Conservation (phyloP, 495 filamentous ascomycete genomes). For the Talaromyces wortmannii region DNA sequence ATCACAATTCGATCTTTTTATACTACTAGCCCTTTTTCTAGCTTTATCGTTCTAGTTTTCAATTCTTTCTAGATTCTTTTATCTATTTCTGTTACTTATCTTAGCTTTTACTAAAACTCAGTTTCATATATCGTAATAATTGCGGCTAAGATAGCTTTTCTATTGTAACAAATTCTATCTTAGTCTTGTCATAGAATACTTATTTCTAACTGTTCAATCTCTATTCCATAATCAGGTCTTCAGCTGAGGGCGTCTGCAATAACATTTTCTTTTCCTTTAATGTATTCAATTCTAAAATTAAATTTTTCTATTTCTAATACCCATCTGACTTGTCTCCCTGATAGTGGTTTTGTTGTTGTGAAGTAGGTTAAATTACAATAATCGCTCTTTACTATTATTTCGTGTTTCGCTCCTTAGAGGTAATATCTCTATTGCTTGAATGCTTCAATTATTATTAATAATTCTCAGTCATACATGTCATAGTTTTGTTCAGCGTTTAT, state of each 20-base stretch:
- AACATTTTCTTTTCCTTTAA: slow-evolving; percentile 9
- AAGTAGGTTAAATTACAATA: slow-evolving; percentile 14
- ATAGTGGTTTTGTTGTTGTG: slow-evolving; percentile 10
- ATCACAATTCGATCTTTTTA: too few species aligned
- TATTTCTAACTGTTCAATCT: too few species aligned
- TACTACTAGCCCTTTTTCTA: slow-evolving; percentile 2
- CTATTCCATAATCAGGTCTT: slow-evolving; percentile 8
- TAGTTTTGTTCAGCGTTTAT: slow-evolving; percentile 22
- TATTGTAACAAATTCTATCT: too few species aligned
- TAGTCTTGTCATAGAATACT: too few species aligned
- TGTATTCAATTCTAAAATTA: slow-evolving; percentile 11
- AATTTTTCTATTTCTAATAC: slow-evolving; percentile 4
- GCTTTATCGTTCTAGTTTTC: not conserved
- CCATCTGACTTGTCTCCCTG: slow-evolving; percentile 6
- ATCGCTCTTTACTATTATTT: slow-evolving; percentile 11
- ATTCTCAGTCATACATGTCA: slow-evolving; percentile 21
- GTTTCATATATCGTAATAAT: too few species aligned
- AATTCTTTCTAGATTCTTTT: too few species aligned
- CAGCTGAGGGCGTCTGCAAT: slow-evolving; percentile 6
- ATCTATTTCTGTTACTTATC: too few species aligned
- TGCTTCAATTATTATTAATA: slow-evolving; percentile 16
- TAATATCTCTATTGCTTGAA: slow-evolving; percentile 21
- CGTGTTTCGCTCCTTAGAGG: slow-evolving; percentile 8
- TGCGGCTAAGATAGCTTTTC: too few species aligned
- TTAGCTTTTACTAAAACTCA: too few species aligned